Conservation (phyloP, 23 red algal genomes). For the Gracilariopsis chorda region DNA sequence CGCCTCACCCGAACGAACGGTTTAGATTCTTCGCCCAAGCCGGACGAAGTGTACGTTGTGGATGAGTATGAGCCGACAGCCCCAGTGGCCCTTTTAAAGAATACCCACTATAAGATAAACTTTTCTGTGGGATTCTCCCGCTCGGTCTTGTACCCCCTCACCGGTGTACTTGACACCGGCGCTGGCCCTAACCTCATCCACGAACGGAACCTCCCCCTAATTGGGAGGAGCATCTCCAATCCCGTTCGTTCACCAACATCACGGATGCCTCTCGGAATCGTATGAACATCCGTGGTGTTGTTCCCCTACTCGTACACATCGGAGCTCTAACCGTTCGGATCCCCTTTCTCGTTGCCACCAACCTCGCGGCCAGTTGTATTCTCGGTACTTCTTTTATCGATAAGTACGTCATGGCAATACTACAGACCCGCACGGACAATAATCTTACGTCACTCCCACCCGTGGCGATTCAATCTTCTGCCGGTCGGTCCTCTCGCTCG, state of each 20-base stretch:
- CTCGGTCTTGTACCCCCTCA: background rate
- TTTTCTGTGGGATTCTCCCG: background rate
- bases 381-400: background rate
- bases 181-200: background rate
- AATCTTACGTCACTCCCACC: background rate
- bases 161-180: slow-evolving; percentile 10
- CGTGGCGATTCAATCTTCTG: background rate
- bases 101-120: background rate
- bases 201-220: background rate
- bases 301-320: background rate
- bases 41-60: background rate
- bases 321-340: background rate
- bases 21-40: background rate
- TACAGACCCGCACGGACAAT: background rate
- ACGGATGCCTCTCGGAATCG: background rate
- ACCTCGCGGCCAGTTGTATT: background rate
- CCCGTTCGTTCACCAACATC: background rate
- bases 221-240: background rate
- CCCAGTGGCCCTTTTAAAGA: background rate
- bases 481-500: background rate
- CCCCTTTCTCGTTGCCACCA: background rate
- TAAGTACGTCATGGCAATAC: background rate
- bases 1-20: background rate
- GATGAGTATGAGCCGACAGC: background rate
- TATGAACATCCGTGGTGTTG: background rate